Percentiles rank a stretch among this genome's conserved stretches.
phyloP scores from a whole-genome alignment of 164 flowering plant species.

The Stephania yunnanensis region DNA sequence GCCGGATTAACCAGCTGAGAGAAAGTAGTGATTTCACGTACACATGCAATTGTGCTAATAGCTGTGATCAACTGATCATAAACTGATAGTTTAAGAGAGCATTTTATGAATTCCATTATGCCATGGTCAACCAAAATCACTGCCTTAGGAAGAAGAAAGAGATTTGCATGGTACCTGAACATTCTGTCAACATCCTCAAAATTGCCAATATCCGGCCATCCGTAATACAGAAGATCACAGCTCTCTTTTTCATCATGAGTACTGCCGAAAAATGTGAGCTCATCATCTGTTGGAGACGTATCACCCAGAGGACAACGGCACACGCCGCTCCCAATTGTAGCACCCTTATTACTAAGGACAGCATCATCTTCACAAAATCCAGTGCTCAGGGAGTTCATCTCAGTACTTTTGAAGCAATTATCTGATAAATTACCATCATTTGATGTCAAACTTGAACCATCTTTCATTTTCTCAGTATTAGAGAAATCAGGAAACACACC shows the following conservation, averaged over 20 bases:
- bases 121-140: background rate
- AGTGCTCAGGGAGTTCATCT: conserved; percentile 23
- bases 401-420: conserved; percentile 31
- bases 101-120: background rate
- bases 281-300: conserved; percentile 41
- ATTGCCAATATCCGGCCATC: conserved; percentile 75
- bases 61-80: background rate
- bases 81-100: background rate
- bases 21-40: background rate
- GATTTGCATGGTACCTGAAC: conserved; percentile 52
- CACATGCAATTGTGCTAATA: background rate
- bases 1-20: background rate
- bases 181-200: conserved; percentile 81
- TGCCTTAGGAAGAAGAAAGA: background rate
- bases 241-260: conserved; percentile 40
- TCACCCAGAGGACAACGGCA: conserved; percentile 37
- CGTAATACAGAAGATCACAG: conserved; percentile 44
- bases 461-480: conserved; percentile 30
- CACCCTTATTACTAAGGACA: conserved; percentile 26
- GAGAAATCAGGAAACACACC: conserved; percentile 34
- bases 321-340: conserved; percentile 30
- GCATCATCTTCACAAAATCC: conserved; percentile 32
- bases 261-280: conserved; percentile 40
- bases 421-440: conserved; percentile 29
- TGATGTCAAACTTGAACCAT: conserved; percentile 25